These are phyloP conservation scores for Agrocybe chaxingu DNA, from an alignment of 768 basidiomycete genomes.

Conservation along the genomic window DNA sequence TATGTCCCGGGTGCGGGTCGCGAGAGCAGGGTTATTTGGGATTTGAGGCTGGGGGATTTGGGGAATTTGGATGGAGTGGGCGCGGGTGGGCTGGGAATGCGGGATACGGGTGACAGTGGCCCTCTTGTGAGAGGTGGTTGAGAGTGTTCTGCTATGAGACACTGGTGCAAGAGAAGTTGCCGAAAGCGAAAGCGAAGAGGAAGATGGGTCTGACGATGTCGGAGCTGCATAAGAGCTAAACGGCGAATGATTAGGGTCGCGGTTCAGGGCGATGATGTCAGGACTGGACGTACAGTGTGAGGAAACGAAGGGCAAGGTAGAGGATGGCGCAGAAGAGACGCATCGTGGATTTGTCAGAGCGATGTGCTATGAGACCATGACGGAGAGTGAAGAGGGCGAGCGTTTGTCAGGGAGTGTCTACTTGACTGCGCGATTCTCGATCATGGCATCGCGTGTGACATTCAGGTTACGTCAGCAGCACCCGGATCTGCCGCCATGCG, in stretches of 20 bases:
- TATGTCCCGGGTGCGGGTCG: conserved; percentile 1
- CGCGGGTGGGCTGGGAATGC: neutral
- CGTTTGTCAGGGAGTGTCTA: neutral
- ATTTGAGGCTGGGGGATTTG: neutral
- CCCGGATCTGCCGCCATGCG: conserved; percentile 16
- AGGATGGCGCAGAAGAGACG: conserved; percentile 7
- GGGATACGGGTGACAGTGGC: neutral
- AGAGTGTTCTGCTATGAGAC: neutral
- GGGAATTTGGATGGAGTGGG: conserved; percentile 5
- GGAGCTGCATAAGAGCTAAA: too few relatives aligned
- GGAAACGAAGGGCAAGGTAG: conserved; percentile 13
- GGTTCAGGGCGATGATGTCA: neutral
- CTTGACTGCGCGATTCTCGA: neutral
- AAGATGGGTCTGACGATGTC: too few relatives aligned
- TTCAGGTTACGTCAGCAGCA: conserved; percentile 9
- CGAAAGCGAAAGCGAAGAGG: neutral
- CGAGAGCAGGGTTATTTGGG: conserved; percentile 2
- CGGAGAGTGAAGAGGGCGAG: neutral
- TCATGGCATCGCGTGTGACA: neutral
- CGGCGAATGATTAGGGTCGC: too few relatives aligned
- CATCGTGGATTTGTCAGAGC: conserved; percentile 2
- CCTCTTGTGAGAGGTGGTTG: neutral
- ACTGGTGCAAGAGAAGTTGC: conserved; percentile 2
- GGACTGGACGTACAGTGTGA: neutral
- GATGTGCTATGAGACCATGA: conserved; percentile 15